These are phyloP conservation scores for Umbellularia californica DNA, from an alignment of 164 flowering plant genomes.

Conservation along the genomic window DNA sequence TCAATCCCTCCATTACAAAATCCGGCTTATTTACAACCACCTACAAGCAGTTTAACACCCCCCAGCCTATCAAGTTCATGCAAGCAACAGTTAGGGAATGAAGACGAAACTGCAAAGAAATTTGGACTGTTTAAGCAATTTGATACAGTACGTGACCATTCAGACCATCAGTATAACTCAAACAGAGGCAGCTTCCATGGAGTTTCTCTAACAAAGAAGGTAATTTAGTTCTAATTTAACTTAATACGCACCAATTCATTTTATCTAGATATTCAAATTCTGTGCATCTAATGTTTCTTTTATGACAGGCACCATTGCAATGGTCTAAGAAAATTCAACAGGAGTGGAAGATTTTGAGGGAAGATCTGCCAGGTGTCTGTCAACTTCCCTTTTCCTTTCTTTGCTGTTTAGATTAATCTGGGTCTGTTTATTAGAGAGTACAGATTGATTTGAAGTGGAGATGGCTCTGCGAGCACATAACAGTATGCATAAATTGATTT, in stretches of 20 bases:
- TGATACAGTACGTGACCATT: slow-evolving; percentile 59
- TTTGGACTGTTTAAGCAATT: slow-evolving; percentile 49
- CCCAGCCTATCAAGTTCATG: slow-evolving; percentile 12
- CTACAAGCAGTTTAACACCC: slow-evolving; percentile 13
- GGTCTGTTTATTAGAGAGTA: too few relatives aligned
- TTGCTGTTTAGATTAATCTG: too few relatives aligned
- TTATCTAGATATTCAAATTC: neutral
- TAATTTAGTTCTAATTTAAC: slow-evolving; percentile 8
- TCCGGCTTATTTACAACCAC: neutral
- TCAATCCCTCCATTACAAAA: slow-evolving; percentile 10
- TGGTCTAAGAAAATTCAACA: slow-evolving; percentile 68
- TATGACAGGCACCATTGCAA: slow-evolving; percentile 7
- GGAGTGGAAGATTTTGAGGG: slow-evolving; percentile 76
- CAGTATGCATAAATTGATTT: too few relatives aligned
- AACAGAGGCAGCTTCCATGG: neutral
- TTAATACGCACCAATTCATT: neutral
- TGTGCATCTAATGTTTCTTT: neutral
- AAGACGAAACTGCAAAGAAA: slow-evolving; percentile 37
- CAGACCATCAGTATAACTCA: slow-evolving; percentile 56
- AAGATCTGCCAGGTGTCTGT: slow-evolving; percentile 59
- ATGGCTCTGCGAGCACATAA: too few relatives aligned
- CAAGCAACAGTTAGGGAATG: slow-evolving; percentile 12
- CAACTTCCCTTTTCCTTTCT: neutral
- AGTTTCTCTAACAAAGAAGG: slow-evolving; percentile 37
- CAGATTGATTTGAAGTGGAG: too few relatives aligned